phyloP scores from a whole-genome alignment of 805 yeast species.

The Yarrowia hollandica region DNA sequence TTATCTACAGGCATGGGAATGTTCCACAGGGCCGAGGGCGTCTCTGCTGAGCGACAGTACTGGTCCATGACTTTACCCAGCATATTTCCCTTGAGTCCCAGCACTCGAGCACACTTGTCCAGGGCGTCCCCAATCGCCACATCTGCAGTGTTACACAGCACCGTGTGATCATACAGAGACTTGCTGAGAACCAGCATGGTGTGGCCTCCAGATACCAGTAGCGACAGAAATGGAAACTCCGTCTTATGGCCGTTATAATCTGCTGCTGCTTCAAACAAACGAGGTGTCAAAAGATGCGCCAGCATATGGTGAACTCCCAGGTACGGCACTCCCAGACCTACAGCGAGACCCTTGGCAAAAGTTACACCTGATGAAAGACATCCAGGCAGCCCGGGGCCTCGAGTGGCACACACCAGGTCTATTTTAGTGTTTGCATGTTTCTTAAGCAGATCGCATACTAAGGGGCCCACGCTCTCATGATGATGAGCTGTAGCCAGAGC shows the following conservation, averaged over 20 bases:
- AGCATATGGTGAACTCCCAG: constrained; percentile 96
- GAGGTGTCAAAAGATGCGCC: constrained; percentile 77
- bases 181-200: constrained; percentile 77
- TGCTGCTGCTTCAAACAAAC: constrained; percentile 44
- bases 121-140: constrained; percentile 92
- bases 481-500: constrained; percentile 81
- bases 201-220: constrained; percentile 92
- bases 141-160: constrained; percentile 74
- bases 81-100: constrained; percentile 76
- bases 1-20: constrained; percentile 48
- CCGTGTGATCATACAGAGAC: constrained; percentile 63
- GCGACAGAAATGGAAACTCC: constrained; percentile 69
- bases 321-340: constrained; percentile 75
- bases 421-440: constrained; percentile 39
- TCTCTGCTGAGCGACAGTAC: constrained; percentile 43
- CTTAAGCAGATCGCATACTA: constrained; percentile 50
- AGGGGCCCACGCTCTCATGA: constrained; percentile 54
- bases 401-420: constrained; percentile 81
- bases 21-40: neutral
- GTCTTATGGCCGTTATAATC: constrained; percentile 43
- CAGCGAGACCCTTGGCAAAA: constrained; percentile 77
- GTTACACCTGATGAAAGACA: constrained; percentile 80
- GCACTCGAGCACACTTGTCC: constrained; percentile 85
- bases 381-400: constrained; percentile 98
- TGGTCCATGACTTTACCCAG: constrained; percentile 79